Evolutionary conservation across 2,329 filamentous ascomycete genomes (phyloP).

Genomic region (Claviceps monticola): DNA sequence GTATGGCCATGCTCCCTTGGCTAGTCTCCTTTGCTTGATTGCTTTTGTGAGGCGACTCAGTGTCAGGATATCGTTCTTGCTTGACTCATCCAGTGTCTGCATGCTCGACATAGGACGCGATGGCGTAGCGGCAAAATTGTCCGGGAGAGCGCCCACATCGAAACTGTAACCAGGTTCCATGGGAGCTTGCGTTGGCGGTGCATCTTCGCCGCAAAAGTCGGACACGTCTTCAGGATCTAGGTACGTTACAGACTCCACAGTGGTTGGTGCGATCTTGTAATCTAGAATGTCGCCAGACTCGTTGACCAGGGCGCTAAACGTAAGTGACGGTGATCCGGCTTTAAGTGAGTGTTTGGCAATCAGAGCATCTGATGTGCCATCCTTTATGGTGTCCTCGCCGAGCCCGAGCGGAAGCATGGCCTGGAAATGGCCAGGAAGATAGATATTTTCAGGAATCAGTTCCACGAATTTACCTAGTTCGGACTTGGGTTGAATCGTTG

Average conservation of each 20-base stretch:
- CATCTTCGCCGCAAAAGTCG: slow-evolving; percentile 25
- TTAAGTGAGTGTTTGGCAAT: slow-evolving; percentile 42
- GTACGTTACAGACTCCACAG: slow-evolving; percentile 40
- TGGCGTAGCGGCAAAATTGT: slow-evolving; percentile 8
- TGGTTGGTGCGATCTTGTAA: slow-evolving; percentile 38
- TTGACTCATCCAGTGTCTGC: slow-evolving; percentile 26
- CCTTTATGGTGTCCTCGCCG: slow-evolving; percentile 15
- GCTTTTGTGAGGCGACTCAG: slow-evolving; percentile 34
- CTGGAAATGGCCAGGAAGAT: slow-evolving; percentile 42
- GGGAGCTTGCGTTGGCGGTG: slow-evolving; percentile 7
- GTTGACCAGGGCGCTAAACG: slow-evolving; percentile 47
- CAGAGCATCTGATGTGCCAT: slow-evolving; percentile 23
- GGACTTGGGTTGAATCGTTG: slow-evolving; percentile 47
- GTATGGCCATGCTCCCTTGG: slow-evolving; percentile 34
- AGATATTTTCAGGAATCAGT: slow-evolving; percentile 44
- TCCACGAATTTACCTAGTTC: slow-evolving; percentile 47
- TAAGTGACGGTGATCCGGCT: slow-evolving; percentile 37
- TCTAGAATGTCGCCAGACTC: slow-evolving; percentile 38
- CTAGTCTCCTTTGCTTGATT: slow-evolving; percentile 27
- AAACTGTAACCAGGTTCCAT: slow-evolving; percentile 12
- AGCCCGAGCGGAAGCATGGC: slow-evolving; percentile 40
- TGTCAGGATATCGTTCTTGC: slow-evolving; percentile 31
- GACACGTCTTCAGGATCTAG: slow-evolving; percentile 40
- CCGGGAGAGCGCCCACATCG: slow-evolving; percentile 15
- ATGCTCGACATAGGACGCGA: slow-evolving; percentile 30